Base-by-base conservation (phyloP, 2,329 filamentous ascomycete species). In the Penicillium sp. region DNA sequence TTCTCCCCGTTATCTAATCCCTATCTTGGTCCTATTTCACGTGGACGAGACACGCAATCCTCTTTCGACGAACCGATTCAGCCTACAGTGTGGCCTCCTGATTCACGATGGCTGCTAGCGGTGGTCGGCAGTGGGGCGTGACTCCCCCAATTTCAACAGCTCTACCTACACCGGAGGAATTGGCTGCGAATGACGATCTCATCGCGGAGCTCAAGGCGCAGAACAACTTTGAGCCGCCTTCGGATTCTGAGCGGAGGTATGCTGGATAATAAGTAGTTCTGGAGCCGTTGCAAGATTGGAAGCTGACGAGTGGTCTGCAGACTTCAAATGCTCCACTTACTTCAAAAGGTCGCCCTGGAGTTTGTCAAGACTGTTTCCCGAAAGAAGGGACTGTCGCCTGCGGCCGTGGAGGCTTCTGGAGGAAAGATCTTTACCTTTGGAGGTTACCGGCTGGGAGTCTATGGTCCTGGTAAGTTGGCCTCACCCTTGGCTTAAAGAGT, bases 371-470 rank as follows among this genome's bases (percentile, higher is more conserved):
- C 87, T 63, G 92, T 96, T 10, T 91, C 91, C 65, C 83, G 83
- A 65, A 83, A 86, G 70, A 92, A 89, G 74, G 88, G 83, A 52
- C 82, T 94, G 52, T 89, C 92, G 47, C 85, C 91, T 44, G 87
- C 88, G 35, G 85, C 95, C 47, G 85, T 95, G 47, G 91, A 93
- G 66, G 88, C 89, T 70, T 91, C 93, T 6, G 91, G 93, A 54
- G 95, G 93, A 64, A 95, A 94, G 79, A 88, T 99, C 66, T 96
- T 96, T 75, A 96, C 94, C 1, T 99, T 95, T 75, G 95, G 95
- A 64, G 98, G 95, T 77, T 99, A 94, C 76, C 89, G 93, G 40
- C 83, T 99, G 13, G 95, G 95, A 60, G 95, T 98, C 24, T 96
- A 91, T 75, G 93, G 93, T 6, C 95, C 95, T 46, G 83, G 84